phyloP scores from a whole-genome alignment of 768 basidiomycete species.

The Mycena haematopus region DNA sequence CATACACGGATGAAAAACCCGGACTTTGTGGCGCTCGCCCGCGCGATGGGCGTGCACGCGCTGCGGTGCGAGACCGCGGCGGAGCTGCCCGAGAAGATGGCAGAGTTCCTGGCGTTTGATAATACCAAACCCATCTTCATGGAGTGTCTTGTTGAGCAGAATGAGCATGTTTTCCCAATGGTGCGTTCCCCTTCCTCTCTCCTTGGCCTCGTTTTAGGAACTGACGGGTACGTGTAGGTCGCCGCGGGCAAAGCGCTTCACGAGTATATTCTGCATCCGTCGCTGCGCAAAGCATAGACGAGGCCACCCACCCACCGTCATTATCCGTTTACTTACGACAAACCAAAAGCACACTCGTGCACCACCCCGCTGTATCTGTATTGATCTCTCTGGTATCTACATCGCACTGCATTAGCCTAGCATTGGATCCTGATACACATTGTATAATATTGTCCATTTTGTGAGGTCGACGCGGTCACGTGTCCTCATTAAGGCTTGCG shows the following conservation, averaged over 20 bases:
- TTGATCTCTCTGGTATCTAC: slow-evolving; percentile 2
- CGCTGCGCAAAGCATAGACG: slow-evolving; percentile 36
- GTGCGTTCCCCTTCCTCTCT: slow-evolving; percentile 44
- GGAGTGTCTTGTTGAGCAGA: slow-evolving; percentile 86
- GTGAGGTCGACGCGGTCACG: too few species aligned
- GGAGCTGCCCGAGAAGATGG: slow-evolving; percentile 95
- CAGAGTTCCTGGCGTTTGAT: slow-evolving; percentile 97
- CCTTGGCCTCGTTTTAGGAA: neutral
- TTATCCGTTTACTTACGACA: neutral
- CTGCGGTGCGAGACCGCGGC: slow-evolving; percentile 72
- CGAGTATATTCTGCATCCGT: slow-evolving; percentile 85
- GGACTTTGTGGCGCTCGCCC: slow-evolving; percentile 88
- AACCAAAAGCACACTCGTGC: slow-evolving; percentile 14
- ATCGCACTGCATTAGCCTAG: neutral
- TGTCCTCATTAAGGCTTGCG: too few species aligned
- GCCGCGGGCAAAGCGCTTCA: slow-evolving; percentile 94
- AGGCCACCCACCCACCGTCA: neutral
- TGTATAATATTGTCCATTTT: neutral
- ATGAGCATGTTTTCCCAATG: slow-evolving; percentile 93
- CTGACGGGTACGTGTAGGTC: slow-evolving; percentile 50
- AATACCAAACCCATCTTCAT: slow-evolving; percentile 84
- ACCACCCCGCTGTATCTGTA: slow-evolving; percentile 17
- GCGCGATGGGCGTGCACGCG: slow-evolving; percentile 92
- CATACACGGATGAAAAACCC: slow-evolving; percentile 97
- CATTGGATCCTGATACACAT: slow-evolving; percentile 8